A percentile compares a stretch with the other conserved stretches of the same genome.
Evolutionary conservation across 345 rosid species (phyloP).

Genomic region (Pistacia vera): DNA sequence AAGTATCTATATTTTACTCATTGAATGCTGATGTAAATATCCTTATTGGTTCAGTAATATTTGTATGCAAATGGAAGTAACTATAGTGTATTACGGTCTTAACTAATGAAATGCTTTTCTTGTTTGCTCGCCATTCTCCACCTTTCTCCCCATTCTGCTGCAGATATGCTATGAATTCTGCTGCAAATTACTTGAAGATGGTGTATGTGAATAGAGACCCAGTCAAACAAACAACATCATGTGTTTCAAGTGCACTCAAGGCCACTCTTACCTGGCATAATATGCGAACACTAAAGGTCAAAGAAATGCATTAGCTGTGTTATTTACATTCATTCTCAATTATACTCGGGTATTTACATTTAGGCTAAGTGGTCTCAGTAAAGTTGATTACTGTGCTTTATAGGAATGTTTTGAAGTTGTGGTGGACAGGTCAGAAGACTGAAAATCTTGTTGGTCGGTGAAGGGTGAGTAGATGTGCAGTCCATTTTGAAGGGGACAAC

Average conservation of each 20-base stretch:
- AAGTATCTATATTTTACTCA: background rate
- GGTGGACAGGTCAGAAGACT: conserved; percentile 95
- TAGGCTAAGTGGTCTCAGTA: background rate
- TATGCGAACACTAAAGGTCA: conserved; percentile 92
- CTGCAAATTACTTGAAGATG: conserved; percentile 79
- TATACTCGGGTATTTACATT: background rate
- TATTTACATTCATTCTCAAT: too few relatives aligned
- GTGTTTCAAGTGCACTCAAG: conserved; percentile 85
- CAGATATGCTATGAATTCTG: conserved; percentile 85
- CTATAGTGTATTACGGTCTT: background rate
- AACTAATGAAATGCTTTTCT: background rate
- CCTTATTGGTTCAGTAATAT: background rate
- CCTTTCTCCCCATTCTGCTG: background rate
- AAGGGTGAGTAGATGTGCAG: conserved; percentile 89
- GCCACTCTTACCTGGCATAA: conserved; percentile 86
- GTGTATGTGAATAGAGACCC: conserved; percentile 75
- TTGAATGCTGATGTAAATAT: background rate
- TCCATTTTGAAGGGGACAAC: conserved; percentile 93
- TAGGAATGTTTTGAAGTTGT: conserved; percentile 97
- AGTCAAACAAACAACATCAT: conserved; percentile 75
- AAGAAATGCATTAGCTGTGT: background rate
- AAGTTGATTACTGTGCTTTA: conserved; percentile 9
- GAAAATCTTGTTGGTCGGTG: conserved; percentile 82
- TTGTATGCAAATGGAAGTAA: background rate
- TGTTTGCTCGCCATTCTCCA: background rate